These are phyloP conservation scores for Hypoxylon cercidicola DNA, from an alignment of 495 filamentous ascomycete genomes.

Conservation along the genomic window DNA sequence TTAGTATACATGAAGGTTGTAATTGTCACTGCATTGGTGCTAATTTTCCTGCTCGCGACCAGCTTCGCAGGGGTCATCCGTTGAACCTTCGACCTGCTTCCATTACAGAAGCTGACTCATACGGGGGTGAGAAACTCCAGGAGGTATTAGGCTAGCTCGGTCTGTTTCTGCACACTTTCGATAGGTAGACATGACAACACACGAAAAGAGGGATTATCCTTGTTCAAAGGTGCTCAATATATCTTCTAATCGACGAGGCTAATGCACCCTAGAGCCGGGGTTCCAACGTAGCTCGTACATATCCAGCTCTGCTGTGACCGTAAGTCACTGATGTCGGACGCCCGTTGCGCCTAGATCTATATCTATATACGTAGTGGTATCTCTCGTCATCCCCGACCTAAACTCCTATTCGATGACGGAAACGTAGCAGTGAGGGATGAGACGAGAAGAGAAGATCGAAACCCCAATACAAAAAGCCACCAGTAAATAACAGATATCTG, in stretches of 20 bases:
- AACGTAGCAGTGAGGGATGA: slow-evolving; percentile 3
- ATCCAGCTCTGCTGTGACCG: slow-evolving; percentile 30
- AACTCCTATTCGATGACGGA: slow-evolving; percentile 18
- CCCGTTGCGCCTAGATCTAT: slow-evolving; percentile 23
- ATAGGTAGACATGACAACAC: background rate
- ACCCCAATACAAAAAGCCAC: slow-evolving; percentile 13
- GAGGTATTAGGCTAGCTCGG: background rate
- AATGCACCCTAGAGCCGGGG: background rate
- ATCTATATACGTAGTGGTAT: slow-evolving; percentile 35
- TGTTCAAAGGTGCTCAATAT: background rate
- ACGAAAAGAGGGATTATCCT: background rate
- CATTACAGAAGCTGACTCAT: slow-evolving; percentile 6
- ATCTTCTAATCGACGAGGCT: background rate
- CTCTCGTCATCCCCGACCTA: slow-evolving; percentile 14
- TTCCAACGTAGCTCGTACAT: slow-evolving; percentile 14
- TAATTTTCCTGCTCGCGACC: background rate
- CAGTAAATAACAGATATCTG: slow-evolving; percentile 5
- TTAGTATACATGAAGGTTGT: too few species aligned
- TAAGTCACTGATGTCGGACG: slow-evolving; percentile 13
- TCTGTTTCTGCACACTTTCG: background rate
- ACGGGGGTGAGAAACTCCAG: background rate
- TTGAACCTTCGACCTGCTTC: slow-evolving; percentile 3
- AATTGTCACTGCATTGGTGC: background rate
- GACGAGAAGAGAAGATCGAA: background rate
- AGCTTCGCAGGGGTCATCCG: slow-evolving; percentile 1